These are phyloP conservation scores for Stellera chamaejasme DNA, from an alignment of 345 rosid species.

Conservation along the genomic window DNA sequence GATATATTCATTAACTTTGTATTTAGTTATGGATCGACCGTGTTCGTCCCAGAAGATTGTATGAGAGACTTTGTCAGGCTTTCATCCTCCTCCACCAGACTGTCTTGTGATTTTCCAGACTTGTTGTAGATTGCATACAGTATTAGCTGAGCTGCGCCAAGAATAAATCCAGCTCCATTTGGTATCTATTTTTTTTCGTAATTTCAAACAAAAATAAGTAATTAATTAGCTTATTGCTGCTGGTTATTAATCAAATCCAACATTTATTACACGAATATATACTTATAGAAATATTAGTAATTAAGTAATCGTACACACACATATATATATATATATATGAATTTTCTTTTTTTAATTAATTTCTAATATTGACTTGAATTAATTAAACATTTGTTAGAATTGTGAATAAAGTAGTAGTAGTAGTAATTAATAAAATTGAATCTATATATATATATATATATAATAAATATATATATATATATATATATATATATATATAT, in stretches of 20 bases:
- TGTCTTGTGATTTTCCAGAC: constrained; percentile 1
- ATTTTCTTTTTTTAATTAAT: neutral
- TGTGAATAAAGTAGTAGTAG: too few relatives aligned
- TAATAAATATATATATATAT: too few relatives aligned
- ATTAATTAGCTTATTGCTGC: neutral
- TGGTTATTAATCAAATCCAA: neutral
- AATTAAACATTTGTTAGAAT: neutral
- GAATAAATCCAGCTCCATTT: constrained; percentile 43
- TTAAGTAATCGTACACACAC: too few relatives aligned
- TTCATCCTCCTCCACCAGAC: constrained; percentile 18
- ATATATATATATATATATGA: neutral
- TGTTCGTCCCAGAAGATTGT: constrained; percentile 1
- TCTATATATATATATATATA: too few relatives aligned
- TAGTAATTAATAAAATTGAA: too few relatives aligned
- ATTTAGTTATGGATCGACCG: too few relatives aligned
- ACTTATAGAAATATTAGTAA: neutral
- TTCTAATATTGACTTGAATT: neutral
- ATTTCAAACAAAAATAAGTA: neutral
- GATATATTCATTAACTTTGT: too few relatives aligned
- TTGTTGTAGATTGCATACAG: constrained; percentile 35
- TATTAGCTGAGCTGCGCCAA: constrained; percentile 36
- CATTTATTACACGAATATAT: neutral
- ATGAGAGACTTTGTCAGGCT: constrained; percentile 19
- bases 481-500: too few relatives aligned
- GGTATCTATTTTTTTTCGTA: constrained; percentile 32